phyloP scores from a whole-genome alignment of 805 yeast species.

The Nakazawaea wyomingensis region DNA sequence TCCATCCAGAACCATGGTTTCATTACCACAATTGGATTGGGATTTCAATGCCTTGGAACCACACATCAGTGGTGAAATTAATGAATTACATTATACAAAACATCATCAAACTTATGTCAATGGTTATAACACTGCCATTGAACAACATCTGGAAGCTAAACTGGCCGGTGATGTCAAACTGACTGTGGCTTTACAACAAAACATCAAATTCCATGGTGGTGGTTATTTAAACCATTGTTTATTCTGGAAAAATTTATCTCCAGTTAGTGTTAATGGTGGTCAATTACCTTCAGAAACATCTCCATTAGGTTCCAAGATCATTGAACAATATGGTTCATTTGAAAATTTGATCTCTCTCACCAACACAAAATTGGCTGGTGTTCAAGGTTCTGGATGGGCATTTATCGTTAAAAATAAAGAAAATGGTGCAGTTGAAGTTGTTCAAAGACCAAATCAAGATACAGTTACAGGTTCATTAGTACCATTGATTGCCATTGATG shows the following conservation, averaged over 20 bases:
- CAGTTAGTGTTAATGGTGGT: slow-evolving; percentile 74
- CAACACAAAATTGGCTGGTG: slow-evolving; percentile 72
- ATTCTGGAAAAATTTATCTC: slow-evolving; percentile 87
- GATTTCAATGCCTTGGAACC: slow-evolving; percentile 87
- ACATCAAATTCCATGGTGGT: slow-evolving; percentile 89
- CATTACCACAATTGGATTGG: slow-evolving; percentile 78
- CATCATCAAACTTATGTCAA: slow-evolving; percentile 91
- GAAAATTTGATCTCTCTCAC: slow-evolving; percentile 62
- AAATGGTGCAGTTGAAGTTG: slow-evolving; percentile 71
- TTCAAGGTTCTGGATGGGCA: slow-evolving; percentile 97
- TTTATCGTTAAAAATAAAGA: slow-evolving; percentile 79
- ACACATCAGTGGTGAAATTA: slow-evolving; percentile 77
- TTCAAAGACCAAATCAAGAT: slow-evolving; percentile 83
- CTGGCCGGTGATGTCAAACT: slow-evolving; percentile 52
- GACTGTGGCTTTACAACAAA: slow-evolving; percentile 61
- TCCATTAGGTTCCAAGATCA: slow-evolving; percentile 53
- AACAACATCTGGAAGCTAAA: slow-evolving; percentile 64
- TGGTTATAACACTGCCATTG: slow-evolving; percentile 75
- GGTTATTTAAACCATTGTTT: slow-evolving; percentile 82
- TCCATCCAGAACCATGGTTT: slow-evolving; percentile 52
- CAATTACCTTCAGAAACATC: slow-evolving; percentile 50
- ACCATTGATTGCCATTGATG: slow-evolving; percentile 86
- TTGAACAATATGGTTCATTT: slow-evolving; percentile 62
- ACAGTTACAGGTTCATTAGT: slow-evolving; percentile 65
- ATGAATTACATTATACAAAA: slow-evolving; percentile 81